Percentiles rank a stretch among this genome's conserved stretches.
Evolutionary conservation across 495 filamentous ascomycete genomes (phyloP).

Genomic region (Astrothelium macrocarpum): DNA sequence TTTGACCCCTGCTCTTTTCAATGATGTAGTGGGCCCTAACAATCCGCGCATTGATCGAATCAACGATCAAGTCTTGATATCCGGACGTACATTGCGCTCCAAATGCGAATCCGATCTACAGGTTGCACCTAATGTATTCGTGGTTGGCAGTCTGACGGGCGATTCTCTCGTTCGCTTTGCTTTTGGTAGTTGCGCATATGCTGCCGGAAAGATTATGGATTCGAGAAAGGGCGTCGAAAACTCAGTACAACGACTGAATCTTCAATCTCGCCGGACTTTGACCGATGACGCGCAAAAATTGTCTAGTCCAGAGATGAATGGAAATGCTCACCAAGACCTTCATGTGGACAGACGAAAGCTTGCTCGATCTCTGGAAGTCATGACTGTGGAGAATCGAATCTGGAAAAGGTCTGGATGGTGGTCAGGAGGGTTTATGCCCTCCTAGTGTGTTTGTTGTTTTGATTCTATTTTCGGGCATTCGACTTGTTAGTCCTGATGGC

Average conservation of each 20-base stretch:
- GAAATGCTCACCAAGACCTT: conserved; percentile 20
- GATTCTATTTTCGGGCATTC: no score
- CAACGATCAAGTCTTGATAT: conserved; percentile 35
- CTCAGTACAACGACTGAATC: neutral
- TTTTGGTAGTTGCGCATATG: conserved; percentile 51
- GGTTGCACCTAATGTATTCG: conserved; percentile 46
- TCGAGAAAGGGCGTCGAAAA: neutral
- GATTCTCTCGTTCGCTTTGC: conserved; percentile 58
- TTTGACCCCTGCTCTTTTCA: conserved; percentile 40
- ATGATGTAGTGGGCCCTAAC: conserved; percentile 39
- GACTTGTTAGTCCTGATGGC: no score
- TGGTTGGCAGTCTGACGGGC: conserved; percentile 54
- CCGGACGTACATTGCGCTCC: conserved; percentile 46
- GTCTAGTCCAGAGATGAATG: conserved; percentile 14
- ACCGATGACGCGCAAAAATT: neutral
- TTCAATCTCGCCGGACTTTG: neutral
- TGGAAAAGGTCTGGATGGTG: conserved; percentile 23
- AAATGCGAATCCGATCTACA: conserved; percentile 47
- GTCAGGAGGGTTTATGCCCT: conserved; percentile 12
- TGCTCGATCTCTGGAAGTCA: conserved; percentile 14
- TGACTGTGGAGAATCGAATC: conserved; percentile 17
- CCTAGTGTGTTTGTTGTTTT: neutral
- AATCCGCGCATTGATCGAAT: neutral
- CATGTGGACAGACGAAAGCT: conserved; percentile 25
- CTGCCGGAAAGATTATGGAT: conserved; percentile 45